phyloP scores from a whole-genome alignment of 2,329 filamentous ascomycete genomes.

The Fusarium sarcochroum region DNA sequence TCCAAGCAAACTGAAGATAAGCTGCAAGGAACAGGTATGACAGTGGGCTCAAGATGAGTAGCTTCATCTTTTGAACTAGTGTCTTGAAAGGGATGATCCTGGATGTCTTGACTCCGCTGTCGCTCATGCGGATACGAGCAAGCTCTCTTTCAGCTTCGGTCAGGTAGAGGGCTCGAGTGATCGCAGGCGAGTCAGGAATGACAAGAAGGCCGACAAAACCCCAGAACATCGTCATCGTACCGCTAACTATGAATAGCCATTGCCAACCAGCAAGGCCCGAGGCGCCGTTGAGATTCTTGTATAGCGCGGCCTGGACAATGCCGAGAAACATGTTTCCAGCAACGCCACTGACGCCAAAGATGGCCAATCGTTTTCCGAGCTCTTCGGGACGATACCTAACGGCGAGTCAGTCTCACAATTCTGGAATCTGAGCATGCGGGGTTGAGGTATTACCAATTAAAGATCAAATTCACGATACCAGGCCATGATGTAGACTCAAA shows the following conservation, averaged over 20 bases:
- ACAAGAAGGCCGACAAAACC: slow-evolving; percentile 37
- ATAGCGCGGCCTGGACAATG: slow-evolving; percentile 41
- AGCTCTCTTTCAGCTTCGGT: slow-evolving; percentile 30
- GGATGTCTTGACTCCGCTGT: slow-evolving; percentile 37
- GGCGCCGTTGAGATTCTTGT: slow-evolving; percentile 41
- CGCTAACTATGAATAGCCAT: slow-evolving; percentile 43
- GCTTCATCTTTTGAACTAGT: slow-evolving; percentile 30
- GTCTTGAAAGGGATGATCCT: slow-evolving; percentile 39
- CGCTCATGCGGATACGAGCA: slow-evolving; percentile 31
- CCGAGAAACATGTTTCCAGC: slow-evolving; percentile 46
- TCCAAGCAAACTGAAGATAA: slow-evolving; percentile 53
- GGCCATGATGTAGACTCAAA: slow-evolving; percentile 47
- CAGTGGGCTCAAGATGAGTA: slow-evolving; percentile 31
- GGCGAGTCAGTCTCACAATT: not conserved
- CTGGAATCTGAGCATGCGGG: not conserved
- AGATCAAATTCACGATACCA: slow-evolving; percentile 41
- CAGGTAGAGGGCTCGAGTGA: slow-evolving; percentile 37
- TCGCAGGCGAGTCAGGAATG: slow-evolving; percentile 43
- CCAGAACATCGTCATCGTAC: slow-evolving; percentile 42
- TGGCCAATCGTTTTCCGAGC: slow-evolving; percentile 42
- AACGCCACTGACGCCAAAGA: slow-evolving; percentile 45
- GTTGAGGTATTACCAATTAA: slow-evolving; percentile 31
- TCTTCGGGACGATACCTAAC: slow-evolving; percentile 39
- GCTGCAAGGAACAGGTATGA: slow-evolving; percentile 53
- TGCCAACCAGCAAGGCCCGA: slow-evolving; percentile 43